A percentile compares a stretch with the other conserved stretches of the same genome.
Evolutionary conservation across 164 flowering plant genomes (phyloP).

Genomic region (Vitis labrusca): DNA sequence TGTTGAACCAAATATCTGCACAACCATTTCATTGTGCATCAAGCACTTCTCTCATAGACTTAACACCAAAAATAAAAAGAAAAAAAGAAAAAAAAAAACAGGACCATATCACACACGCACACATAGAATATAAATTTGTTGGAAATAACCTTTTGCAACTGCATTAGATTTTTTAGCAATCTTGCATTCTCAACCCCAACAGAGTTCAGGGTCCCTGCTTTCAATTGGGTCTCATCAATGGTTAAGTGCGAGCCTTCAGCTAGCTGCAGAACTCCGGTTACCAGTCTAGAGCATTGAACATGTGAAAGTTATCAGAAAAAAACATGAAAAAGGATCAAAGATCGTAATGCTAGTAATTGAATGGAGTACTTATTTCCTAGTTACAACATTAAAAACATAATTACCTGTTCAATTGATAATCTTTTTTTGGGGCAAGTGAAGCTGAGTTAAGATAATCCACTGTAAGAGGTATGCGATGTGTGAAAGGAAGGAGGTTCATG

Average conservation of each 20-base stretch:
- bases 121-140: neutral
- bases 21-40: neutral
- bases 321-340: neutral
- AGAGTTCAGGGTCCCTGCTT: constrained; percentile 72
- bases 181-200: constrained; percentile 69
- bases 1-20: neutral
- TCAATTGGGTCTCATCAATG: constrained; percentile 77
- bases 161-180: constrained; percentile 62
- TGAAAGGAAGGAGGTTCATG: constrained; percentile 67
- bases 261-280: constrained; percentile 76
- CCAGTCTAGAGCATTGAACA: constrained; percentile 48
- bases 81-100: no score
- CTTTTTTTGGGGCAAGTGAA: constrained; percentile 77
- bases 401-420: constrained; percentile 77
- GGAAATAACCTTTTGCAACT: constrained; percentile 70
- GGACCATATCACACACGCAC: no score
- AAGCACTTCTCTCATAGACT: neutral
- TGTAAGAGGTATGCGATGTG: constrained; percentile 62
- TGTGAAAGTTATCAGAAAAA: neutral
- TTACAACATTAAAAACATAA: neutral
- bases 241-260: constrained; percentile 84
- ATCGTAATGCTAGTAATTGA: neutral
- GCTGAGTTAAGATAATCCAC: constrained; percentile 75
- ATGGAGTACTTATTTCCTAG: neutral
- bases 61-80: no score